These are phyloP conservation scores for Tylopilus sp. DNA, from an alignment of 768 basidiomycete species.

Conservation along the genomic window DNA sequence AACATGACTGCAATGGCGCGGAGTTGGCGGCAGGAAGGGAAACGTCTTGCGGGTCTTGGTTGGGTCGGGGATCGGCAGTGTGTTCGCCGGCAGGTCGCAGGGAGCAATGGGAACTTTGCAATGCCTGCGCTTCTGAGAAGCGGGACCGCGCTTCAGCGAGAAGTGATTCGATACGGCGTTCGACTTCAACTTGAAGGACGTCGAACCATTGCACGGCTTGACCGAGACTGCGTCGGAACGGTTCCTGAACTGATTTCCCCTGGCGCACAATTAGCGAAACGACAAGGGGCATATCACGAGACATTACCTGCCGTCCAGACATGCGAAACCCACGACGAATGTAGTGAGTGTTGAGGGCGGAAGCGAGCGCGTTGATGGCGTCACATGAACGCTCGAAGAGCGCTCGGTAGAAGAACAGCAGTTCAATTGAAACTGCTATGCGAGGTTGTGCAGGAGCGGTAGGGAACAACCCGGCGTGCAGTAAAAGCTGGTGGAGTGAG, in stretches of 20 bases:
- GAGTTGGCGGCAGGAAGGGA: no score
- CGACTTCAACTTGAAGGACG: not conserved
- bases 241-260: not conserved
- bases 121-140: no score
- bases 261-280: no score
- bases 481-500: not conserved
- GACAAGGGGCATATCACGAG: no score
- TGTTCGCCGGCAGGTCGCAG: no score
- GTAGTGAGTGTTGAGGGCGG: not conserved
- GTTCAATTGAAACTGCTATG: not conserved
- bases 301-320: not conserved
- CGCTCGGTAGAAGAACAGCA: not conserved
- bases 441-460: not conserved
- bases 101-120: no score
- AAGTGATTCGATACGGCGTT: no score
- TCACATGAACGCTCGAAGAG: not conserved
- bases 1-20: no score
- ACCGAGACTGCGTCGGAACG: not conserved
- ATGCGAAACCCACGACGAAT: not conserved
- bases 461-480: not conserved
- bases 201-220: not conserved
- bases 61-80: no score
- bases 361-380: not conserved
- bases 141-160: no score
- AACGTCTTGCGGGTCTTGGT: no score